Base-by-base conservation (phyloP, 1,284 basidiomycete species). In the Ceraceosorus guamensis region DNA sequence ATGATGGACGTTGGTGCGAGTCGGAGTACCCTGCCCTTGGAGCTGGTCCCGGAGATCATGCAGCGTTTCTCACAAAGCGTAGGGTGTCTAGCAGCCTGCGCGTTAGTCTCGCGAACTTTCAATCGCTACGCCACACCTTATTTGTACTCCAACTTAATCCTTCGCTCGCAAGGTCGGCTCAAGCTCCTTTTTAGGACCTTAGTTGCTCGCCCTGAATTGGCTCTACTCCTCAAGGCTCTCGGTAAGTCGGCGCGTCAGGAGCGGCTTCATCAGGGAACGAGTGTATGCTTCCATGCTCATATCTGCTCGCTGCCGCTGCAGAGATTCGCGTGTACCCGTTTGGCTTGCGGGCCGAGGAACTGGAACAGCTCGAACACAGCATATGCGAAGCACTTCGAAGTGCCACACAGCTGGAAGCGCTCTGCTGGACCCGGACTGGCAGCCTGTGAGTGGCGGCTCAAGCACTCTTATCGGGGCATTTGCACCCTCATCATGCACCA, bases 401-500 rank as follows among this genome's bases (percentile, higher is more conserved):
- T 31, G 63, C 66, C 4, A 44, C 46, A 41, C 57, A 66, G 32
- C 55, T 75, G 7, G 54, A 59, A 16, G 60, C 59, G 44, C 62
- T 75, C 45, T 59, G 59, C 31, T 75, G 73, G 73, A 75, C 73
- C 11, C 46, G 73, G 37, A 68, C 70, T 6, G 73, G 73, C 31
- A 72, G 70, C 33, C 55, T 75, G 43, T 57, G 34, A 46, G 55
- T 57, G 50, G 47, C 53, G 39, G 3, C n/a, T 32, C 34, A 52
- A 47, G 41, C n/a, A n/a, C n/a, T 71, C 64, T 43, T 64, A 73
- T 37, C 62, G 71, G 14, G 39, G 71, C 6, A 31, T 73, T n/a
- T n/a, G n/a, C n/a, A n/a, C n/a, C n/a, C 59, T 46, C 16, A 47
- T 34, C 30, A 57, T 65, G 39, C n/a, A n/a, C n/a, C n/a, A n/a